phyloP scores from a whole-genome alignment of 495 filamentous ascomycete genomes.

The Xylaria scruposa region DNA sequence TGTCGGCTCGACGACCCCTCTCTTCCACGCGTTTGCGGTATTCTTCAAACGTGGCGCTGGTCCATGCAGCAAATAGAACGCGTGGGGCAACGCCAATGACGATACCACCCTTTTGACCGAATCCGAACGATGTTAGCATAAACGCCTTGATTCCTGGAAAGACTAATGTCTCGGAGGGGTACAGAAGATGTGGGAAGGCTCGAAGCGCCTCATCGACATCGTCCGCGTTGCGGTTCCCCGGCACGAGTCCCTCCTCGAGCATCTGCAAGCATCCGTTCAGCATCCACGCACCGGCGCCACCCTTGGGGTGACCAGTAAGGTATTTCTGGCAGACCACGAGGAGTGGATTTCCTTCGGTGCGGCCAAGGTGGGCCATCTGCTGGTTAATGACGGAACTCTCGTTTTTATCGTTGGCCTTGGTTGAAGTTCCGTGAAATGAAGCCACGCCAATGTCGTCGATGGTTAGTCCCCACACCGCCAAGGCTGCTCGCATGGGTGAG shows the following conservation, averaged over 20 bases:
- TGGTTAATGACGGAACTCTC: constrained; percentile 87
- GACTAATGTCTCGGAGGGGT: constrained; percentile 79
- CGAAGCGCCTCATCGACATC: constrained; percentile 85
- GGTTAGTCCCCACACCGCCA: constrained; percentile 87
- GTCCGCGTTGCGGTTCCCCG: constrained; percentile 86
- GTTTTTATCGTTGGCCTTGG: constrained; percentile 90
- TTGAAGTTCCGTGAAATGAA: constrained; percentile 89
- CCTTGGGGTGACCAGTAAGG: constrained; percentile 88
- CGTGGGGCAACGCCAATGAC: constrained; percentile 85
- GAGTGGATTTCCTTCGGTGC: constrained; percentile 81
- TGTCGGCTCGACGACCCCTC: constrained; percentile 83
- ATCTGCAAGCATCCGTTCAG: constrained; percentile 86
- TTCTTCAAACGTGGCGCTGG: constrained; percentile 74
- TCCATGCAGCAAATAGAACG: constrained; percentile 67
- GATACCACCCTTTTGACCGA: constrained; percentile 88
- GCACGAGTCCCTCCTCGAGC: constrained; percentile 80
- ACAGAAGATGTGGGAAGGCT: constrained; percentile 86
- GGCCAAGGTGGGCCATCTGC: constrained; percentile 82
- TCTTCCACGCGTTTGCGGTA: constrained; percentile 79
- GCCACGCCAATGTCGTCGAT: constrained; percentile 84
- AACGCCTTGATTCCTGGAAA: constrained; percentile 88
- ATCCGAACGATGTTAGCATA: constrained; percentile 88
- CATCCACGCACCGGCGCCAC: constrained; percentile 92
- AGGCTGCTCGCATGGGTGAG: constrained; percentile 79
- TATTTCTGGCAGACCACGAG: constrained; percentile 92